phyloP scores from a whole-genome alignment of 2,329 filamentous ascomycete genomes.

The Penicillium fuscoglaucum region DNA sequence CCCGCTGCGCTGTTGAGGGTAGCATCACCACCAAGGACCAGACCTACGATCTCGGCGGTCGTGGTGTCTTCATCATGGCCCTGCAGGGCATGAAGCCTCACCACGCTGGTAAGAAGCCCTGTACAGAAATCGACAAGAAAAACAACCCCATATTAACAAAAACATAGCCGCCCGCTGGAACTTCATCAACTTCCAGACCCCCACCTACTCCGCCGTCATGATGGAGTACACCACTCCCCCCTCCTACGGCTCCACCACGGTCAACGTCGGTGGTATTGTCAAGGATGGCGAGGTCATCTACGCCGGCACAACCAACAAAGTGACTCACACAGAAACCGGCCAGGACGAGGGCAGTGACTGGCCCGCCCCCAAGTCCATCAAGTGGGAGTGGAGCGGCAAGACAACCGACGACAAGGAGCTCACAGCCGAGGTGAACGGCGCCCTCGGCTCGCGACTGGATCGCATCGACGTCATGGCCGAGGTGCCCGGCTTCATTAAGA shows the following conservation, averaged over 20 bases:
- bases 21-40: slow-evolving; percentile 80
- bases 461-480: slow-evolving; percentile 95
- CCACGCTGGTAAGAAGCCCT: slow-evolving; percentile 66
- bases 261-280: slow-evolving; percentile 78
- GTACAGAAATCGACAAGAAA: background rate
- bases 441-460: slow-evolving; percentile 70
- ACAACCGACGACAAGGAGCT: slow-evolving; percentile 73
- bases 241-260: slow-evolving; percentile 82
- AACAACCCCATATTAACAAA: background rate
- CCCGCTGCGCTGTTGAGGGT: slow-evolving; percentile 77
- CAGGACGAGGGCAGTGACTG: slow-evolving; percentile 78
- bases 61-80: slow-evolving; percentile 77
- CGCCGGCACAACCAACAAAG: slow-evolving; percentile 66
- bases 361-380: slow-evolving; percentile 78
- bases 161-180: slow-evolving; percentile 76
- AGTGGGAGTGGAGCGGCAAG: slow-evolving; percentile 76
- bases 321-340: slow-evolving; percentile 67
- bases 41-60: slow-evolving; percentile 77
- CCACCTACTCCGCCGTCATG: slow-evolving; percentile 80
- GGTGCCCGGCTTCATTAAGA: slow-evolving; percentile 93
- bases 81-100: slow-evolving; percentile 99
- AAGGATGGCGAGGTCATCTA: slow-evolving; percentile 78
- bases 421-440: slow-evolving; percentile 67
- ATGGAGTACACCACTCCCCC: slow-evolving; percentile 96
- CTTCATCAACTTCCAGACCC: slow-evolving; percentile 87